Base-by-base conservation (phyloP, 1,284 basidiomycete species). In the Golubevia pallescens region DNA sequence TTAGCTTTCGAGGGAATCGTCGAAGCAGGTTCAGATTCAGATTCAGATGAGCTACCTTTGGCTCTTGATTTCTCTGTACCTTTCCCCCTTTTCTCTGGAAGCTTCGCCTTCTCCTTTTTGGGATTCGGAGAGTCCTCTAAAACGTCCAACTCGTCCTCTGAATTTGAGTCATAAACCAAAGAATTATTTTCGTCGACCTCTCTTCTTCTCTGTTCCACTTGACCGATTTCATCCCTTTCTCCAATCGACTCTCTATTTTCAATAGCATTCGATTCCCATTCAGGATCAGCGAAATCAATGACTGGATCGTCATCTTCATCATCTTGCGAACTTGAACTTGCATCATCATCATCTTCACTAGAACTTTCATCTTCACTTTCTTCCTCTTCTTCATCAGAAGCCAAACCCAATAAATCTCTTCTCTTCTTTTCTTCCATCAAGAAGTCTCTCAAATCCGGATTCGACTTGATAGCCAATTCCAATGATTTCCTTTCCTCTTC, bases 231-330 rank as follows among this genome's bases (percentile, higher is more conserved):
- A n/a, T 55, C 57, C 20, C 52, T 32, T 1, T 63, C 61, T 20
- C 8, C 24, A 21, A 21, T 24, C 2, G 48, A 54, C 13, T 21
- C 7, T 23, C 32, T 34, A 2, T 3, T 48, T 10, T 28, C 21
- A 32, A 19, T 61, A 23, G 20, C 21, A 16, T 38, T 24, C 16
- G 16, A 7, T 48, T 21, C 61, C 69, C 66, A 70, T 16, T n/a
- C 23, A 3, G 70, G 68, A 51, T 74, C 63, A 3, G 51, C 51
- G 48, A 75, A 71, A 60, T 74, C 73, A 57, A 75, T 42, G 14
- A 77, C 65, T 24, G 23, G 23, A 34, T 72, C 66, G 16, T 71
- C 72, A 2, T 67, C 63, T 14, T 66, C 54, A 16, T 59, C 63
- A 8, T 62, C 55, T 3, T 58, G 16, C 42, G 8, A 19, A 10